Evolutionary conservation across 495 filamentous ascomycete species (phyloP).

Genomic region (Physcia stellaris): DNA sequence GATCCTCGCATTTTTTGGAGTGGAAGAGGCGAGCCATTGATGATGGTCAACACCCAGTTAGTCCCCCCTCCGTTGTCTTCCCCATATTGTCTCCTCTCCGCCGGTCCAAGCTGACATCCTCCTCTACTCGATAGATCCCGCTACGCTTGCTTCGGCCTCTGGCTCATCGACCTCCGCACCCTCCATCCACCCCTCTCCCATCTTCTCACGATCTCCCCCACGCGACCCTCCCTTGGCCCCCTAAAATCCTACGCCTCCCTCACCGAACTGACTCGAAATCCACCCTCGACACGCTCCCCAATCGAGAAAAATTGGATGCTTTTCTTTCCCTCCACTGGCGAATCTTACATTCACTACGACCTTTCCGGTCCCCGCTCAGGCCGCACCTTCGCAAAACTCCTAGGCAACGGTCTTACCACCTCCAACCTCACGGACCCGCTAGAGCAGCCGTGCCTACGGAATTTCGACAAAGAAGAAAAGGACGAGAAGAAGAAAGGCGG

Average conservation of each 20-base stretch:
- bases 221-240: conserved; percentile 20
- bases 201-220: conserved; percentile 21
- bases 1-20: conserved; percentile 29
- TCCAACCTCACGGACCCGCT: conserved; percentile 22
- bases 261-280: conserved; percentile 28
- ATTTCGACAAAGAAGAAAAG: conserved; percentile 5
- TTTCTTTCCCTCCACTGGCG: conserved; percentile 17
- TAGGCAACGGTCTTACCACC: conserved; percentile 26
- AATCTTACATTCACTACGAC: conserved; percentile 24
- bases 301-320: conserved; percentile 31
- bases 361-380: conserved; percentile 9
- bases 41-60: conserved; percentile 29
- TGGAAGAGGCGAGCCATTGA: conserved; percentile 25
- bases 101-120: background rate
- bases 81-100: background rate
- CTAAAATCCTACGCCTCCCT: conserved; percentile 24
- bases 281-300: conserved; percentile 14
- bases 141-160: conserved; percentile 31
- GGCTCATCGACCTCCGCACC: conserved; percentile 25
- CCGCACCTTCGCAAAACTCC: conserved; percentile 24
- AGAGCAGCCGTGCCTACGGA: conserved; percentile 20
- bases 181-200: conserved; percentile 17
- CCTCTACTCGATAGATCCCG: too few relatives aligned
- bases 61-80: background rate
- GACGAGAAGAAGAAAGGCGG: conserved; percentile 8